Base-by-base conservation (phyloP, 495 filamentous ascomycete species). In the Penicillium waksmanii region DNA sequence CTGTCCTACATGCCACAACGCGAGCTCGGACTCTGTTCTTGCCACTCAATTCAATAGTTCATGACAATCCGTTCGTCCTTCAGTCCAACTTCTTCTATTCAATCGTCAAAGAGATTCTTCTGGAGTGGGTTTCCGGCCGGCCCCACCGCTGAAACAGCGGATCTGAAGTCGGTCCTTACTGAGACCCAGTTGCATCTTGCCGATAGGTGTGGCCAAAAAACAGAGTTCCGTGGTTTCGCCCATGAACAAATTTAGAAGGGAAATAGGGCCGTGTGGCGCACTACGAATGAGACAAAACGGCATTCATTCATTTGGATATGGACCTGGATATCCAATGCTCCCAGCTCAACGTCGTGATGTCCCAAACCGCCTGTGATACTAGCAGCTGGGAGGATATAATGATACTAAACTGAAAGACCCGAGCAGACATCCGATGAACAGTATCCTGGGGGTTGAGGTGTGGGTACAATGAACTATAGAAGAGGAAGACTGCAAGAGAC, bases 101-200 rank as follows among this genome's bases (percentile, higher is more conserved):
- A 31, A 31, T 31, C 27, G 3, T 31, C 27, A 31, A 31, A 31
- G 27, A 5, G 27, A 31, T 13, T n/a, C 36, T 44, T 44, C 42
- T 19, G n/a, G n/a, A 44, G n/a, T 31, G 42, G 9, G 17, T 18
- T 44, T 18, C 42, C 8, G 17, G 42, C n/a, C 15, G 42, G 50
- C 55, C 46, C 60, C 55, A 63, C 60, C n/a, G 15, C 13, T 59
- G 61, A 63, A 63, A 63, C 61, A 55, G 51, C 46, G 56, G 51
- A 56, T 63, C 47, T 53, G 23, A 48, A 48, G 23, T 27, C 10
- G 19, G 46, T n/a, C 46, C 46, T 48, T 3, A 19, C 3, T 48
- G 46, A 25, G 46, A 48, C 46, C 46, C 46, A 19, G 33, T 25
- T 55, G 36, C 33, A 58, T 25, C 36, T 15, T 23, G n/a, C 34